phyloP scores from a whole-genome alignment of 768 basidiomycete species.

The Pulveroboletus ravenelii region DNA sequence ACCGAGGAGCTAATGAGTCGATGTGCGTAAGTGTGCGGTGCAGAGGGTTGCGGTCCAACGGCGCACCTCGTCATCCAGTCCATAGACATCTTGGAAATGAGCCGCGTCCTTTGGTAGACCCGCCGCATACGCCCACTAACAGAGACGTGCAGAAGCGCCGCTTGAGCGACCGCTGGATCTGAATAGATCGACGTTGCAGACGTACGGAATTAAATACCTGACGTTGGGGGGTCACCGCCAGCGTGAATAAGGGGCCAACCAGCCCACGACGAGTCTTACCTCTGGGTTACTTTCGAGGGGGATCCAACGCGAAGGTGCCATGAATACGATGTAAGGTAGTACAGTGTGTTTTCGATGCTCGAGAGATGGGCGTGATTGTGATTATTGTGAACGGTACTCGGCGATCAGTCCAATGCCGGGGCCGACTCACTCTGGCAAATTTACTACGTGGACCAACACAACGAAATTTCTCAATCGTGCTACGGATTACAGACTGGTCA shows the following conservation, averaged over 20 bases:
- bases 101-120: slow-evolving; percentile 49
- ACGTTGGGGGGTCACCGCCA: background rate
- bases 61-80: slow-evolving; percentile 61
- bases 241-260: slow-evolving; percentile 5
- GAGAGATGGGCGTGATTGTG: background rate
- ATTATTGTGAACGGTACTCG: background rate
- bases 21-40: background rate
- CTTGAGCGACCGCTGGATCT: background rate
- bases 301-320: slow-evolving; percentile 52
- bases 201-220: slow-evolving; percentile 33
- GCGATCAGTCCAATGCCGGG: background rate
- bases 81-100: slow-evolving; percentile 68
- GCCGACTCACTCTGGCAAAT: no score
- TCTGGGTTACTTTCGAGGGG: slow-evolving; percentile 76
- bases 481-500: background rate
- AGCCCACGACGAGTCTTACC: slow-evolving; percentile 23
- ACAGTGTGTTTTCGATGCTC: background rate
- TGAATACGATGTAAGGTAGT: slow-evolving; percentile 2
- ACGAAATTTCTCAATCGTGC: no score
- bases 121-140: slow-evolving; percentile 66
- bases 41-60: background rate
- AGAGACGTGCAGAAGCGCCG: background rate
- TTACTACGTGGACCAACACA: no score
- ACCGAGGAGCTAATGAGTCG: slow-evolving; percentile 49
- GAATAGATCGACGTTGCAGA: background rate